These are phyloP conservation scores for Hygrophorus pudorinus DNA, from an alignment of 768 basidiomycete genomes.

Conservation along the genomic window DNA sequence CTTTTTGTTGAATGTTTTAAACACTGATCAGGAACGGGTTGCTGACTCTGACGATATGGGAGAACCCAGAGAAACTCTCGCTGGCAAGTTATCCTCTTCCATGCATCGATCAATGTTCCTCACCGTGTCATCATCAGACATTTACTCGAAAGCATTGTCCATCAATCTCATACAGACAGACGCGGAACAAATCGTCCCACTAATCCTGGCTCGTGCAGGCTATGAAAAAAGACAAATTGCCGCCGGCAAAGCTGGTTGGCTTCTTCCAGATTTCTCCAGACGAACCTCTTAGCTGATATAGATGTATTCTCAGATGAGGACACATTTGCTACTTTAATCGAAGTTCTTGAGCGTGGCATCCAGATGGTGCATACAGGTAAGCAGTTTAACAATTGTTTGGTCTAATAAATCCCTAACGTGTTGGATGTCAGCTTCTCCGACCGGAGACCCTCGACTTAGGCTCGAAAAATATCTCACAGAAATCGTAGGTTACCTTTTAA, in stretches of 20 bases:
- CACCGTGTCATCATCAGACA: not conserved
- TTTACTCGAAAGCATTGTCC: slow-evolving; percentile 33
- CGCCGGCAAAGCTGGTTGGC: slow-evolving; percentile 31
- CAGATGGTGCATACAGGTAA: slow-evolving; percentile 49
- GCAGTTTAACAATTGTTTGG: not conserved
- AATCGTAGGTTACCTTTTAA: slow-evolving; percentile 41
- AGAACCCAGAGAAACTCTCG: slow-evolving; percentile 20
- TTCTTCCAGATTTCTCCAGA: not conserved
- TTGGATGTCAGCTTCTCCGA: slow-evolving; percentile 37
- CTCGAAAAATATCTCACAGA: slow-evolving; percentile 78
- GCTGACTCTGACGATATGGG: slow-evolving; percentile 22
- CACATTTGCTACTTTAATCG: slow-evolving; percentile 40
- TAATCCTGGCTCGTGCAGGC: slow-evolving; percentile 55
- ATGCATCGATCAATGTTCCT: slow-evolving; percentile 7
- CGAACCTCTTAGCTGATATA: not conserved
- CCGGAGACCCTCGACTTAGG: slow-evolving; percentile 67
- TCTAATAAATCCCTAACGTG: not conserved
- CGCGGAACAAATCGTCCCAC: slow-evolving; percentile 52
- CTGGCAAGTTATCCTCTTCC: slow-evolving; percentile 15
- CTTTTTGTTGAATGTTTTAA: slow-evolving; percentile 3
- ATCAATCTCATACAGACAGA: slow-evolving; percentile 46
- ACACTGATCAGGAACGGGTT: slow-evolving; percentile 30
- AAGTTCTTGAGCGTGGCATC: slow-evolving; percentile 54
- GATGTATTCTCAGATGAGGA: slow-evolving; percentile 28
- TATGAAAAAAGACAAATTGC: slow-evolving; percentile 51